Evolutionary conservation across 1,139 yeast genomes (phyloP).

Genomic region (Candida buenavistaensis): DNA sequence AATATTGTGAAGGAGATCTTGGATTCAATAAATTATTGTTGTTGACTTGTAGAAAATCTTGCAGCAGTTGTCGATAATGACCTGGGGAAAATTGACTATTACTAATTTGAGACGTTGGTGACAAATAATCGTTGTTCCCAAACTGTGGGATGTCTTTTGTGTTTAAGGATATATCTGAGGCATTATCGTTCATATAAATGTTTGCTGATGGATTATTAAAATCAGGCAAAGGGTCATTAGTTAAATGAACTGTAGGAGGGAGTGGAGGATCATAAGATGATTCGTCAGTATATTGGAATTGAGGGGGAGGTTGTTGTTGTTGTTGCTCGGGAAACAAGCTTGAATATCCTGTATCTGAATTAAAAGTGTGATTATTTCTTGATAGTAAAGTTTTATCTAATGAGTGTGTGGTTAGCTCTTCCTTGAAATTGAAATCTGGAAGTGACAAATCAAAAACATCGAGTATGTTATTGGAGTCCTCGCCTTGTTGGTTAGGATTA

Average conservation of each 20-base stretch:
- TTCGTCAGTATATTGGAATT: slow-evolving; percentile 1
- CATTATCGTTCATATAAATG: slow-evolving; percentile 8
- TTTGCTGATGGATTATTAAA: slow-evolving; percentile 3
- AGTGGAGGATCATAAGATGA: slow-evolving; percentile 6
- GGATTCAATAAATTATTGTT: slow-evolving; percentile 15
- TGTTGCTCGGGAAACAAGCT: slow-evolving; percentile 2
- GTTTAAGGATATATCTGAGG: slow-evolving; percentile 11
- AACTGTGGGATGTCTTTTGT: slow-evolving; percentile 9
- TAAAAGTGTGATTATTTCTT: slow-evolving; percentile 2
- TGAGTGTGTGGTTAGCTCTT: slow-evolving; percentile 1
- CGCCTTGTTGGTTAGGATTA: slow-evolving; percentile 12
- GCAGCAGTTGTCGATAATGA: slow-evolving; percentile 5
- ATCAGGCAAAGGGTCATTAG: slow-evolving; percentile 8
- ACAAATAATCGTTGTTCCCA: slow-evolving; percentile 13
- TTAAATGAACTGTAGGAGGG: slow-evolving; percentile 8
- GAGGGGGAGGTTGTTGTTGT: not conserved
- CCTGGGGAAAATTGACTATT: slow-evolving; percentile 7
- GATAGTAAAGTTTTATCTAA: slow-evolving; percentile 3
- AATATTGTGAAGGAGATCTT: slow-evolving; percentile 20
- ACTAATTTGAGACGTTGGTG: slow-evolving; percentile 14
- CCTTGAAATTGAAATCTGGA: slow-evolving; percentile 11
- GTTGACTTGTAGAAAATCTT: slow-evolving; percentile 10
- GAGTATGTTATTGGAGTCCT: slow-evolving; percentile 25
- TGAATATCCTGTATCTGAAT: slow-evolving; percentile 1
- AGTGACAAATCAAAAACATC: slow-evolving; percentile 23